Base-by-base conservation (phyloP, 345 rosid species). In the Hirschfeldia incana region DNA sequence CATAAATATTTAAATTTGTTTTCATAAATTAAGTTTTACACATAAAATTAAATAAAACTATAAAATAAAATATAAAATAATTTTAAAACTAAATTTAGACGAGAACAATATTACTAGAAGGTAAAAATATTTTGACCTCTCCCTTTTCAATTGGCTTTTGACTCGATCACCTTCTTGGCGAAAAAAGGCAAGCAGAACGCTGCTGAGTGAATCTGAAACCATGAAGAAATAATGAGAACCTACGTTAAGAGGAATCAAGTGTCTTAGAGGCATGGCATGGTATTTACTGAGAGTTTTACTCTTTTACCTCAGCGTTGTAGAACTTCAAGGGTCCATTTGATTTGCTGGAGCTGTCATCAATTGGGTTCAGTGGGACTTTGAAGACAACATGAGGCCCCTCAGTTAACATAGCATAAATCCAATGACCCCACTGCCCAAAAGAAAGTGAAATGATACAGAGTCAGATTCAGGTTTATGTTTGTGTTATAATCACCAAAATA, bases 391-490 rank as follows among this genome's bases (percentile, higher is more conserved):
- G 9, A 17, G 97, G 97, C 37, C 98, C 98, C 68, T 91, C 98
- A 0, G 92, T 89, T 7, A 90, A 84, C 98, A 94, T 59, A 94
- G 94, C 98, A 94, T 92, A 86, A 94, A 94, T 21, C 98, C 98
- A 15, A 94, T 94, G 80, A 94, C 92, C 13, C 98, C 98, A 78
- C 98, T 94, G 85, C 58, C 78, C 6, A 46, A 5, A 49, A 87
- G 2, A 53, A 2, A 7, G 27, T 15, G 27, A 53, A 53, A 53
- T 15, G 59, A 51, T n/a, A n/a, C 21, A 51, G 8, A 51, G 15
- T 53, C 10, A 53, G 27, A 10, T 53, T 53, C 6, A 2, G 8
- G 16, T 21, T 21, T 49, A 13, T 49, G n/a, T 21, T 21, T 21
- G 4, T 49, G 8, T 5, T 7, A 3, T 15, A 44, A 29, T 21